phyloP scores from a whole-genome alignment of 2,329 filamentous ascomycete genomes.

The Neurospora sp. region DNA sequence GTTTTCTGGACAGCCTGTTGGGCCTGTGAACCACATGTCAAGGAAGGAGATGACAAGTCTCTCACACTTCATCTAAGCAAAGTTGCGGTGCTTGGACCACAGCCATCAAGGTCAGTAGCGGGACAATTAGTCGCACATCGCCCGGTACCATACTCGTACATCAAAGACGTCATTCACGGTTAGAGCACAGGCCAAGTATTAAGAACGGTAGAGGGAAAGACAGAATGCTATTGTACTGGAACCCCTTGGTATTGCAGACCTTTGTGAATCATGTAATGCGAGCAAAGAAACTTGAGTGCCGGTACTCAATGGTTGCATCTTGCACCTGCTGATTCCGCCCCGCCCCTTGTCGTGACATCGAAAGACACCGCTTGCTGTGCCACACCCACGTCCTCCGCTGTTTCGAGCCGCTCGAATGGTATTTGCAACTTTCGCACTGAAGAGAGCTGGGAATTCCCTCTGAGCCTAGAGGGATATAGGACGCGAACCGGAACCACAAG shows the following conservation, averaged over 20 bases:
- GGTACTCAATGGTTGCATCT: not conserved
- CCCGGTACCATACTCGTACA: not conserved
- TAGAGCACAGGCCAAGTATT: not conserved
- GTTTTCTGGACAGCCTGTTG: not conserved
- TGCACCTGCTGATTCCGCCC: not conserved
- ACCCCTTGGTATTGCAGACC: not conserved
- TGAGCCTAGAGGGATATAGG: not conserved
- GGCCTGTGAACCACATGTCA: not conserved
- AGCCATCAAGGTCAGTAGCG: not conserved
- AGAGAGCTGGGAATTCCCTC: not conserved
- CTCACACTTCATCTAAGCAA: not conserved
- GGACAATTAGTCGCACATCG: not conserved
- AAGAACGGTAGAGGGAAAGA: not conserved
- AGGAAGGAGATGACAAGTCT: not conserved
- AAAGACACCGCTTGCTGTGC: not conserved
- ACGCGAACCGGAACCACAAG: not conserved
- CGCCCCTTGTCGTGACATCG: not conserved
- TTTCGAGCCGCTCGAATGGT: not conserved
- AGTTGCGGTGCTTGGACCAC: not conserved
- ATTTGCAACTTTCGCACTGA: not conserved
- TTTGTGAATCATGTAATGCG: not conserved
- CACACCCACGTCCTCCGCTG: not conserved
- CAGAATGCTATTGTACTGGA: not conserved
- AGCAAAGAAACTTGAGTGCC: not conserved
- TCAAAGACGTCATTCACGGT: not conserved